Conservation (phyloP, 2,329 filamentous ascomycete species). For the Hypoxylon sp. region DNA sequence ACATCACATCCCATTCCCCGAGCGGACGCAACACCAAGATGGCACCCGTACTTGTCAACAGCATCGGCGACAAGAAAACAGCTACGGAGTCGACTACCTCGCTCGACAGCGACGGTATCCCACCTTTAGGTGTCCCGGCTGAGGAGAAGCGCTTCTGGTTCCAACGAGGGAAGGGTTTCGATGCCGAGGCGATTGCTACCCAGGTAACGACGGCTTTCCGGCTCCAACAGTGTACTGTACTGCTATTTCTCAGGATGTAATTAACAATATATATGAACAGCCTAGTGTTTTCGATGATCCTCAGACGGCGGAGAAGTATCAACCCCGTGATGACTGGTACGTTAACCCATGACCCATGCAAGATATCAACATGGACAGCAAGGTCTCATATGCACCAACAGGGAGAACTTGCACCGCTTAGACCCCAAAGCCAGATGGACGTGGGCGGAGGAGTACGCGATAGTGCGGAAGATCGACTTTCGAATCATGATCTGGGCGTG, state of each 20-base stretch:
- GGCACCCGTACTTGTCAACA: constrained; percentile 43
- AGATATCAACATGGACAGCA: background rate
- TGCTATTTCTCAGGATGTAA: background rate
- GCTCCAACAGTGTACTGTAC: no score
- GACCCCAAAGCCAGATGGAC: constrained; percentile 52
- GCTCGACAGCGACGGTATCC: constrained; percentile 38
- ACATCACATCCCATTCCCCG: background rate
- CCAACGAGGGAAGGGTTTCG: constrained; percentile 45
- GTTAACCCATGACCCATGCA: background rate
- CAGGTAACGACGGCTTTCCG: constrained; percentile 35
- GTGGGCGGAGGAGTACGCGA: constrained; percentile 50
- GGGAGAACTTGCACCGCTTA: constrained; percentile 52
- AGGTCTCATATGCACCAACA: constrained; percentile 19
- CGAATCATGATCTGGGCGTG: constrained; percentile 61
- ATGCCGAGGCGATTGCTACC: constrained; percentile 43
- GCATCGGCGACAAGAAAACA: constrained; percentile 29
- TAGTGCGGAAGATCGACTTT: constrained; percentile 51
- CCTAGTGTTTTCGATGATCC: constrained; percentile 60
- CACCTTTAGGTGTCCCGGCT: constrained; percentile 45
- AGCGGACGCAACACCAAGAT: constrained; percentile 26
- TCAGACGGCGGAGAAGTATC: constrained; percentile 55
- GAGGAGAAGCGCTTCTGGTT: constrained; percentile 52
- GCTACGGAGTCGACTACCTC: constrained; percentile 39
- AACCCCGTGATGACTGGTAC: constrained; percentile 43
- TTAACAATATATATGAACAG: constrained; percentile 46